Base-by-base conservation (phyloP, 2,329 filamentous ascomycete species). In the Thermochaetoides dissita region DNA sequence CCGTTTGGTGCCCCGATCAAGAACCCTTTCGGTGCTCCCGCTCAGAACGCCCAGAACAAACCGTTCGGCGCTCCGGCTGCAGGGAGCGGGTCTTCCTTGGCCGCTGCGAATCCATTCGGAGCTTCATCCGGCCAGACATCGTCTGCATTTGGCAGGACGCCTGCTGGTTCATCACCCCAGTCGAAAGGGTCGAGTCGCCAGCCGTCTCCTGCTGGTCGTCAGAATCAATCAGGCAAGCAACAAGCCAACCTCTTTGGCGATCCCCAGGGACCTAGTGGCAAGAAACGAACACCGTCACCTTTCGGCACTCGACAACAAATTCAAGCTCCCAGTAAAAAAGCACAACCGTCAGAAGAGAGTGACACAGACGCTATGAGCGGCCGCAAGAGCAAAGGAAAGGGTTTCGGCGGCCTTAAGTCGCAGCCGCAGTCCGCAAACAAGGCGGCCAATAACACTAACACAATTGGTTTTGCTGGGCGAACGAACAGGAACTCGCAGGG, bases 11-110 rank as follows among this genome's bases (percentile, higher is more conserved):
- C 43, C 10, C 36, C 43, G 28, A 11, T 31, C n/a, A 10, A 32
- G 11, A 46, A 40, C 32, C 34, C 37, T 12, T 46, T 40, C 12
- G 38, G 37, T 10, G n/a, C 37, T 9, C n/a, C 37, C 24, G 37
- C 45, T n/a, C 40, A 43, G 17, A 24, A 24, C 17, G 17, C 17
- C 17, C 17, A 24, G 17, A 24, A 24, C 17, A 24, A 24, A 24
- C 48, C 47, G 8, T 54, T 51, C 30, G 46, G 41, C 28, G 43
- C 46, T 32, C 38, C 43, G n/a, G 36, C 41, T 10, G 11, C 43
- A 11, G 38, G 39, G 10, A 41, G 30, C 36, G 34, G 38, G 37
- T 33, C 42, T 8, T 33, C 34, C 6, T 42, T 42, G 9, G 7
- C 41, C 7, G 38, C 36, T 24, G 17, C 17, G 9, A 42, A 40